These are phyloP conservation scores for Malus hybrid DNA, from an alignment of 331 rosid species.

Conservation along the genomic window DNA sequence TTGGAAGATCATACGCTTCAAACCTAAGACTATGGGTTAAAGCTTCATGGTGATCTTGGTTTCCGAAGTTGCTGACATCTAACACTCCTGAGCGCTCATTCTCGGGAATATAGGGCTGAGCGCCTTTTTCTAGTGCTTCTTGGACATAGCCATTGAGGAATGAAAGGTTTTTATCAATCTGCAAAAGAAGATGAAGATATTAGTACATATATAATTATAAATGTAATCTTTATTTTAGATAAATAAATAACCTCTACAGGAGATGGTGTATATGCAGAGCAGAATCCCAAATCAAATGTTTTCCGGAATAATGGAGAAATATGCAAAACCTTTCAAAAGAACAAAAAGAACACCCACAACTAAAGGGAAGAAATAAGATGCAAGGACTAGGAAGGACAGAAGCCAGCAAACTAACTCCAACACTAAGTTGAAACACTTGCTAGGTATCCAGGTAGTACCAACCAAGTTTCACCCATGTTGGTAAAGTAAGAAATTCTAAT, in stretches of 20 bases:
- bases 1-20: slow-evolving; percentile 85
- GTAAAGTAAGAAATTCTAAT: neutral
- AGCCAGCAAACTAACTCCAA: neutral
- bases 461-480: neutral
- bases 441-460: neutral
- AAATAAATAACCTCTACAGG: neutral
- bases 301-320: neutral
- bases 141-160: slow-evolving; percentile 64
- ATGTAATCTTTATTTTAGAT: neutral
- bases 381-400: neutral
- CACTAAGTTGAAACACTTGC: neutral
- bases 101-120: slow-evolving; percentile 74
- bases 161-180: slow-evolving; percentile 68
- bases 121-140: slow-evolving; percentile 66
- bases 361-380: neutral
- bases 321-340: neutral
- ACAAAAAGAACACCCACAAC: neutral
- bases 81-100: slow-evolving; percentile 47
- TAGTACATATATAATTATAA: neutral
- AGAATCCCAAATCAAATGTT: neutral
- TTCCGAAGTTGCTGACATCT: slow-evolving; percentile 40
- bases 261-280: neutral
- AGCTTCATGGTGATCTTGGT: slow-evolving; percentile 63
- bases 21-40: slow-evolving; percentile 63
- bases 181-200: slow-evolving; percentile 11